Evolutionary conservation across 2,329 filamentous ascomycete species (phyloP), one percentile per base, ranked within the genome.

Genomic region (Aspergillus aculeatus): DNA sequence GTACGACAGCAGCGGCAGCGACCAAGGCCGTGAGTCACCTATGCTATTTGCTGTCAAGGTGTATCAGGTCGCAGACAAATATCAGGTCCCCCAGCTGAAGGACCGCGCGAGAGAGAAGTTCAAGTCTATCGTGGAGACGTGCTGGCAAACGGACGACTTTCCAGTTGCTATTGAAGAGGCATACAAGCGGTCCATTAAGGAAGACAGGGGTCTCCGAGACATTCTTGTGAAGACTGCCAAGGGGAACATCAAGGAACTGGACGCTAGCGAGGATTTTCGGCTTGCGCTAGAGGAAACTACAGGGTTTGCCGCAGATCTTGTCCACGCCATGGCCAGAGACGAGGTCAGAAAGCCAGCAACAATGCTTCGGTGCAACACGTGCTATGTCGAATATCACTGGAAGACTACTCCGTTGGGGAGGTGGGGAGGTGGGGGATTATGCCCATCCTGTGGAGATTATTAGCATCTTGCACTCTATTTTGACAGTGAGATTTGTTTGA

Each of bases 61-160:
- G 6, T 72, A 70, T 51, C 57, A 65, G 26, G 50, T 69, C 19
- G 66, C 61, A 6, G 68, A 71, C 35, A 73, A 69, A 61, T 72
- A 71, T 41, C 57, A 24, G 5, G 51, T 71, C 26, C 54, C 61
- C 1, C 47, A 47, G 19, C 56, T 71, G 3, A 71, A 71, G 61
- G 16, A 60, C 2, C 26, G 49, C 21, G 65, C 67, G n/a, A 63
- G 56, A 53, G 47, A 62, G 41, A 69, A 64, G n/a, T 70, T 70
- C 51, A 47, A 58, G 23, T 26, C 35, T 14, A 50, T 56, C 21
- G 50, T 65, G 5, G 31, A 57, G 21, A 63, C 49, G 16, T 63
- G 62, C 57, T 71, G 66, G 68, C 23, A 65, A 12, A 65, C 60
- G 59, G 68, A 67, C 50, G 64, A 65, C 47, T 68, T 69, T 23